Evolutionary conservation across 208 protist species (phyloP).

Genomic region (Tritrichomonas foetus): DNA sequence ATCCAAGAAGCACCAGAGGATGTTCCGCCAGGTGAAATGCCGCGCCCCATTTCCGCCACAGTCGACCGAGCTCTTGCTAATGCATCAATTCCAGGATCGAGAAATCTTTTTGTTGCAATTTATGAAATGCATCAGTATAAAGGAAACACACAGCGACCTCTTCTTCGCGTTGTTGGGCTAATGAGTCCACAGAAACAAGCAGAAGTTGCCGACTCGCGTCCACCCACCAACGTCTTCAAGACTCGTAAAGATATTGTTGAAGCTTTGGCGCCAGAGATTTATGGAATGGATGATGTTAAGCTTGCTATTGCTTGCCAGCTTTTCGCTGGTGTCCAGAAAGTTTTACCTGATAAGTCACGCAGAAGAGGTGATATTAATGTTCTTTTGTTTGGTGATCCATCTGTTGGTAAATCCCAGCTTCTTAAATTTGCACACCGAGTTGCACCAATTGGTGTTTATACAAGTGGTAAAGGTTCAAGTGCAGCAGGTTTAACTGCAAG

Average conservation of each 20-base stretch:
- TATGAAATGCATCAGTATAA: constrained; percentile 25
- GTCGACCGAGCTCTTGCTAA: constrained; percentile 45
- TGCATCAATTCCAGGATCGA: constrained; percentile 30
- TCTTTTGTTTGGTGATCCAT: constrained; percentile 96
- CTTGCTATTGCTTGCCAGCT: constrained; percentile 80
- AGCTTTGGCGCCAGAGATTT: constrained; percentile 75
- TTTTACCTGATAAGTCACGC: constrained; percentile 71
- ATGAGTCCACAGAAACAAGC: neutral
- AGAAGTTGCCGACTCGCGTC: neutral
- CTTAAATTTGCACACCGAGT: constrained; percentile 79
- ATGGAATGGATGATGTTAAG: constrained; percentile 75
- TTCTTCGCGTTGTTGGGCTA: constrained; percentile 44
- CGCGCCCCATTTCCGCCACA: constrained; percentile 40
- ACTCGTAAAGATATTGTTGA: constrained; percentile 42
- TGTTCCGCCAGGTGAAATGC: constrained; percentile 58
- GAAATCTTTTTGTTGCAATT: constrained; percentile 41
- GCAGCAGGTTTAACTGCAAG: constrained; percentile 77
- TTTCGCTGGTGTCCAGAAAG: constrained; percentile 93
- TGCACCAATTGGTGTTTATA: constrained; percentile 83
- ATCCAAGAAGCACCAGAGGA: constrained; percentile 56
- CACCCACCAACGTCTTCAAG: neutral
- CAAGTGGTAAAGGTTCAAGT: constrained; percentile 87
- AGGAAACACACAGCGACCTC: constrained; percentile 21
- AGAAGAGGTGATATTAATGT: constrained; percentile 87
- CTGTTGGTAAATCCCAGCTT: constrained; percentile 96